Base-by-base conservation (phyloP, 129 eudicot genomes). In the Centaurea solstitialis region DNA sequence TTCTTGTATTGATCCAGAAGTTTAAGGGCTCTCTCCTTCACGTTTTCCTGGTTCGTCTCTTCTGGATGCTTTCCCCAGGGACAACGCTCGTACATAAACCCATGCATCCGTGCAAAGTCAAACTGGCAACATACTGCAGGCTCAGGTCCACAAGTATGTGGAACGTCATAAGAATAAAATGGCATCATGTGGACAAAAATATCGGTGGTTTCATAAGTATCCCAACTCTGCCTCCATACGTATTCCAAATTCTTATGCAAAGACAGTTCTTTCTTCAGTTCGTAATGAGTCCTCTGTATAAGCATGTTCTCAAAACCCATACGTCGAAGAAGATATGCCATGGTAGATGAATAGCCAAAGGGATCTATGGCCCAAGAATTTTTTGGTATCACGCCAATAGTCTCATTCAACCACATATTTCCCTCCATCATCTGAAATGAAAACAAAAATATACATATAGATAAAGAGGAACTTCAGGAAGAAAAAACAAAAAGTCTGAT, bases 181-280 rank as follows among this genome's bases (percentile, higher is more conserved):
- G 99, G 99, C 99, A 96, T 96, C 99, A 93, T 93, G 90, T 96
- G 99, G 80, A 96, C 99, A 78, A 96, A 96, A 40, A 96, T 96
- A 79, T 96, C 99, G 18, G 99, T 96, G 26, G 95, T 88, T 88
- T 96, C 99, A 73, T 89, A 84, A 75, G 89, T 38, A 86, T 96
- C 99, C 99, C 99, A 96, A 80, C 93, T 88, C 77, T 96, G 99
- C 47, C 99, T 82, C 99, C 99, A 96, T 33, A 96, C 68, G 35
- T 93, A 96, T 80, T 96, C 99, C 84, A 96, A 73, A 73, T 96
- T 96, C 76, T 93, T 89, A 79, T 87, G 87, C 75, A 85, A 77
- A 71, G 99, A 97, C 74, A 96, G 77, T 76, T 96, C 99, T 77
- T 96, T 96, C 87, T 96, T 96, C 79, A 96, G 75, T 88, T 96